These are phyloP conservation scores for Paraphoma sp. DNA, from an alignment of 2,329 filamentous ascomycete species.

Conservation along the genomic window DNA sequence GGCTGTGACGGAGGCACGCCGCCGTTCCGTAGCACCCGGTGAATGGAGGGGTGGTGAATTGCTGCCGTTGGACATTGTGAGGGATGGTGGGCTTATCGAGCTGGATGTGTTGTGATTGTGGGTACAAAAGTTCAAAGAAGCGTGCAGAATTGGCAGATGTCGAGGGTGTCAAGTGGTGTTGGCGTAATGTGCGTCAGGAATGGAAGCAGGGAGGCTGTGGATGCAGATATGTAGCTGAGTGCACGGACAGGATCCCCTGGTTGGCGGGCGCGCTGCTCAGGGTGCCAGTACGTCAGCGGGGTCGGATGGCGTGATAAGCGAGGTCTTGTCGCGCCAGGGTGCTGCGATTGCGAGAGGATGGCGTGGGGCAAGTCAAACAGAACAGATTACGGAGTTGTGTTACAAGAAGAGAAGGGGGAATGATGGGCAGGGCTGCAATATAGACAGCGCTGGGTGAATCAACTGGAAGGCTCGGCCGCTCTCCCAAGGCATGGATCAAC, in stretches of 20 bases:
- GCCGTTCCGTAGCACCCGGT: slow-evolving; percentile 44
- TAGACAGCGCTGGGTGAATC: slow-evolving; percentile 21
- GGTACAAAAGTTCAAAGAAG: neutral
- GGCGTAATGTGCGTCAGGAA: slow-evolving; percentile 9
- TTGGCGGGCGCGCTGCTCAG: slow-evolving; percentile 6
- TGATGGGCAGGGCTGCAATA: slow-evolving; percentile 33
- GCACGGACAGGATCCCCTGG: slow-evolving; percentile 28
- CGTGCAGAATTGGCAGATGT: neutral
- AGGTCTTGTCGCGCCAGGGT: slow-evolving; percentile 14
- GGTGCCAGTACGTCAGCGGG: slow-evolving; percentile 30
- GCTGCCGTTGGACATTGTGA: slow-evolving; percentile 47
- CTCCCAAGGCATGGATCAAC: slow-evolving; percentile 14
- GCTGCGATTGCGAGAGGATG: slow-evolving; percentile 18
- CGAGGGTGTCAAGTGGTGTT: neutral
- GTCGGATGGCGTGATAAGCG: slow-evolving; percentile 35
- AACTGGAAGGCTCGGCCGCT: slow-evolving; percentile 12
- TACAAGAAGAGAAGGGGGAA: slow-evolving; percentile 9
- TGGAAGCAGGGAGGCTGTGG: slow-evolving; percentile 17
- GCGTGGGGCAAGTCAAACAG: slow-evolving; percentile 7
- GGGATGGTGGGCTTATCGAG: slow-evolving; percentile 2
- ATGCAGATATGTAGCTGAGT: slow-evolving; percentile 25
- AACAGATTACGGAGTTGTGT: slow-evolving; percentile 13
- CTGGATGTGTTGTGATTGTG: slow-evolving; percentile 2
- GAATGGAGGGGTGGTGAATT: slow-evolving; percentile 49
- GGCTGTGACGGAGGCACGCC: slow-evolving; percentile 57